Percentiles rank a stretch among this genome's conserved stretches.
Evolutionary conservation across 1,284 basidiomycete species (phyloP).

Genomic region (Ganoderma lingzhi): DNA sequence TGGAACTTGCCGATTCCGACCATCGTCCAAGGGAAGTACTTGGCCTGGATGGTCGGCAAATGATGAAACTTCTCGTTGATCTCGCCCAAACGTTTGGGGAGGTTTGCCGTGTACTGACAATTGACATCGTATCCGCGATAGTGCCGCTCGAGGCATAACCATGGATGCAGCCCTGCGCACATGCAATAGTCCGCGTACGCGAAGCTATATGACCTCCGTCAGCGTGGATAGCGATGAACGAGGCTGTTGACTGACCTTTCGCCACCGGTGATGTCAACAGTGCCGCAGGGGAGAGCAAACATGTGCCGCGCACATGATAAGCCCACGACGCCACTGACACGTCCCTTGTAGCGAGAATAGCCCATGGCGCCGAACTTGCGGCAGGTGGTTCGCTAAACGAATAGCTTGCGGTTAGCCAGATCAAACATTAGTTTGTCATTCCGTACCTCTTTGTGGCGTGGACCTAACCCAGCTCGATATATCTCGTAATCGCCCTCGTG

Average conservation of each 20-base stretch:
- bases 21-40: slow-evolving; percentile 5
- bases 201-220: not conserved
- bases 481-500: slow-evolving; percentile 18
- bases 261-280: slow-evolving; percentile 9
- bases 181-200: not conserved
- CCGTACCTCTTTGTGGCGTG: not conserved
- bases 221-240: too few species aligned
- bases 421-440: not conserved
- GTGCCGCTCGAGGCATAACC: not conserved
- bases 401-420: not conserved
- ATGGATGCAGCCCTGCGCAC: not conserved
- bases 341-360: slow-evolving; percentile 9
- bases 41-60: not conserved
- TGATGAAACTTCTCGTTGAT: not conserved
- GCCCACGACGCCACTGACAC: slow-evolving; percentile 9
- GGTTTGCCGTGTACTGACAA: slow-evolving; percentile 16
- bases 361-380: slow-evolving; percentile 19
- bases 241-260: slow-evolving; percentile 7
- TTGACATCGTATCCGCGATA: slow-evolving; percentile 19
- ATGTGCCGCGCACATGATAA: slow-evolving; percentile 15
- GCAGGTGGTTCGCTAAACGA: slow-evolving; percentile 7
- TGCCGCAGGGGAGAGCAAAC: slow-evolving; percentile 6
- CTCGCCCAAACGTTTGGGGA: not conserved
- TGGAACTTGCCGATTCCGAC: slow-evolving; percentile 22
- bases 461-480: too few species aligned